A percentile compares a stretch with the other conserved stretches of the same genome.
phyloP scores from a whole-genome alignment of 305 asterid species.

The Coffea humblotiana region DNA sequence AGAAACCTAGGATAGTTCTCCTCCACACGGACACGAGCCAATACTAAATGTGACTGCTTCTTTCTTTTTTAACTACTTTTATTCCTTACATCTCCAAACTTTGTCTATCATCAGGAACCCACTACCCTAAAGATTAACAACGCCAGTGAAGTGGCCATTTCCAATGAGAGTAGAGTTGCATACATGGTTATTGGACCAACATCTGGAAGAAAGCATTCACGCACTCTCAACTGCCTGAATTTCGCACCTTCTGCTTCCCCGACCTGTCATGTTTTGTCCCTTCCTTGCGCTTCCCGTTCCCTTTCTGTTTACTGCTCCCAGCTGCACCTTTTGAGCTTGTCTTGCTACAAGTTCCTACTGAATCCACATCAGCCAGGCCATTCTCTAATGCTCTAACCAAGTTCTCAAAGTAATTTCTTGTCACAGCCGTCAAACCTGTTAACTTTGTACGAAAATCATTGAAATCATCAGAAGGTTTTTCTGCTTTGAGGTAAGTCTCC shows the following conservation, averaged over 20 bases:
- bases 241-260: constrained; percentile 12
- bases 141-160: neutral
- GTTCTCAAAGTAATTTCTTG: constrained; percentile 40
- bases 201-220: neutral
- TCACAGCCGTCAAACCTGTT: constrained; percentile 60
- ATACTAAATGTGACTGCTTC: neutral
- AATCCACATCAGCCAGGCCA: constrained; percentile 50
- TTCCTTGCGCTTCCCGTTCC: constrained; percentile 17
- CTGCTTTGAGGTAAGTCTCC: constrained; percentile 50
- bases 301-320: constrained; percentile 22
- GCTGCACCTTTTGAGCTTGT: constrained; percentile 21
- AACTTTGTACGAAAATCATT: constrained; percentile 77
- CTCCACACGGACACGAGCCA: neutral
- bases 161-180: neutral
- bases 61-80: neutral
- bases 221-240: constrained; percentile 2
- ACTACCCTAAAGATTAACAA: neutral
- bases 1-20: neutral
- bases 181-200: neutral
- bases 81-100: neutral
- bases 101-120: neutral
- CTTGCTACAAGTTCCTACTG: constrained; percentile 25
- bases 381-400: constrained; percentile 56
- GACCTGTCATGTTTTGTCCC: neutral
- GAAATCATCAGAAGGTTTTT: constrained; percentile 55